Conservation (phyloP, 1,139 yeast genomes). For the Kodamaea derodonti region DNA sequence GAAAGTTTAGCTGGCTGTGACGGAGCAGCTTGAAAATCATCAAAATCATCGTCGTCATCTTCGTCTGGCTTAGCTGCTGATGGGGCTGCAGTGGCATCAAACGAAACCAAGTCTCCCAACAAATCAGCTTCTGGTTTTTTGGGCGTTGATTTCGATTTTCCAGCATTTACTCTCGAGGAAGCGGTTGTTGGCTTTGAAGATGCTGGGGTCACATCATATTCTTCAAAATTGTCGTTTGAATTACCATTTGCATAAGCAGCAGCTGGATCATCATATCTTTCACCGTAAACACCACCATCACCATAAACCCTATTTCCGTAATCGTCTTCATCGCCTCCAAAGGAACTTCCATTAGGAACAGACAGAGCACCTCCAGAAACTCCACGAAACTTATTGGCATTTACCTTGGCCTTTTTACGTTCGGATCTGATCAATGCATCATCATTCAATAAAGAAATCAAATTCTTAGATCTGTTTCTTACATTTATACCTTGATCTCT, state of each 20-base stretch:
- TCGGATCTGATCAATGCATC: conserved; percentile 76
- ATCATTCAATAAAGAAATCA: conserved; percentile 68
- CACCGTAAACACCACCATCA: conserved; percentile 78
- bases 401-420: conserved; percentile 83
- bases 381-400: conserved; percentile 76
- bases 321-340: conserved; percentile 48
- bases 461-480: conserved; percentile 81
- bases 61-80: conserved; percentile 16
- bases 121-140: conserved; percentile 37
- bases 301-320: conserved; percentile 63
- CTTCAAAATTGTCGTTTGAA: conserved; percentile 55
- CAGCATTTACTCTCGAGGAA: conserved; percentile 33
- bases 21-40: conserved; percentile 86
- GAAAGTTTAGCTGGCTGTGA: conserved; percentile 31
- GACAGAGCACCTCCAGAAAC: conserved; percentile 48
- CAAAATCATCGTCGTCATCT: conserved; percentile 84
- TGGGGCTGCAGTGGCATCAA: conserved; percentile 29
- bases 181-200: conserved; percentile 37
- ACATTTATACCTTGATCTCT: conserved; percentile 96
- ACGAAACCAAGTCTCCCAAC: conserved; percentile 54
- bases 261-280: conserved; percentile 58
- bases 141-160: conserved; percentile 16
- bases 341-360: conserved; percentile 34
- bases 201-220: conserved; percentile 53
- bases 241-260: conserved; percentile 39